These are phyloP conservation scores for Calonectria fujianensis DNA, from an alignment of 2,329 filamentous ascomycete genomes.

Conservation along the genomic window DNA sequence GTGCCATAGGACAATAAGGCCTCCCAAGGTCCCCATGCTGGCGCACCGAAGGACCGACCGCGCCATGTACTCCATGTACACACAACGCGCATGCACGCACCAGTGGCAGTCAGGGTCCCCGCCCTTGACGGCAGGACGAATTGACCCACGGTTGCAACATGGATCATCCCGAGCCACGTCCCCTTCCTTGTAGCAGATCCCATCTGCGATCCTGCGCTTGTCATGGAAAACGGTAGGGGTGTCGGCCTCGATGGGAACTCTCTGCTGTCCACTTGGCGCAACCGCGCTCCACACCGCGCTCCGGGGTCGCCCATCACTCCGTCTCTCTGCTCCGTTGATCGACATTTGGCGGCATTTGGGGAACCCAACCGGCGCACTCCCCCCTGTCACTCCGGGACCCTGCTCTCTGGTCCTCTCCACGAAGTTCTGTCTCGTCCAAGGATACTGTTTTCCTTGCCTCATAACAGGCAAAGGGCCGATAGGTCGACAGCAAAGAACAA, in stretches of 20 bases:
- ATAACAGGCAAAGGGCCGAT: conserved; percentile 37
- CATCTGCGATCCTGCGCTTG: conserved; percentile 44
- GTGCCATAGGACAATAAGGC: conserved; percentile 3
- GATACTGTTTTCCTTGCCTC: conserved; percentile 1
- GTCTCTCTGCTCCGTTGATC: conserved; percentile 33
- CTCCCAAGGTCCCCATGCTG: conserved; percentile 5
- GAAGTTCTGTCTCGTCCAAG: conserved; percentile 14
- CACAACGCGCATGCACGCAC: conserved; percentile 1
- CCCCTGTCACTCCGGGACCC: conserved; percentile 9
- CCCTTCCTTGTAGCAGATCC: conserved; percentile 42
- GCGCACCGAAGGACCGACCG: conserved; percentile 19
- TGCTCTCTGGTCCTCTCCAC: background rate
- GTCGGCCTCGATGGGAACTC: conserved; percentile 1
- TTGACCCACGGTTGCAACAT: conserved; percentile 32
- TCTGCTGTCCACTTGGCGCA: conserved; percentile 17
- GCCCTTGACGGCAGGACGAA: conserved; percentile 22
- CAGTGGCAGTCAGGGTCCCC: conserved; percentile 26
- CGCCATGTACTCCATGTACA: conserved; percentile 17
- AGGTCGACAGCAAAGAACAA: background rate
- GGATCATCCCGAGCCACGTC: conserved; percentile 25
- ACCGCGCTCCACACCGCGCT: conserved; percentile 31
- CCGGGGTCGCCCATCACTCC: conserved; percentile 17
- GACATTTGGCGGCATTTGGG: conserved; percentile 29
- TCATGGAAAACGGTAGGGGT: conserved; percentile 13
- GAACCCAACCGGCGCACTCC: conserved; percentile 16